Base-by-base conservation (phyloP, 2,329 filamentous ascomycete species). In the Calonectria crousiana region DNA sequence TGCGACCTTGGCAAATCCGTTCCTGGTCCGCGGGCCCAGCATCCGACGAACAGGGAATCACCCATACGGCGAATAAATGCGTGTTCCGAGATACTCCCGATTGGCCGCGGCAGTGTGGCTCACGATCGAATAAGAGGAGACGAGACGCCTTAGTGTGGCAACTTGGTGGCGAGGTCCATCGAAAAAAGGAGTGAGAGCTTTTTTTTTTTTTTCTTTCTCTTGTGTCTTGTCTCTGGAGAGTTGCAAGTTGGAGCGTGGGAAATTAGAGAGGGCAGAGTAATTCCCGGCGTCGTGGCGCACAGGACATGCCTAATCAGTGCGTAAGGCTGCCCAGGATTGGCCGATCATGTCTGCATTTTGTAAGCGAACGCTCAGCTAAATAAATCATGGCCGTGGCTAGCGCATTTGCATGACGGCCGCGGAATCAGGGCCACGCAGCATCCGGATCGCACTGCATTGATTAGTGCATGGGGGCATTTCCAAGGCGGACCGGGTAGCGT, bases 281-380 rank as follows among this genome's bases (percentile, higher is more conserved):
- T 32, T 34, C 26, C 52, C 52, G 52, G 52, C 30, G 52, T 20
- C 52, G 52, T 32, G 26, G 28, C 30, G 56, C 56, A 38, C 52
- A 8, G 32, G 52, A 56, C 52, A 56, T 62, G 32, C 56, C 56
- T 41, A 62, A 62, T 62, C 56, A 62, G 56, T 44, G 34, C 34
- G 34, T 62, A 62, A 41, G 56, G 56, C 56, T 62, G 56, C 56
- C 56, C 56, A 62, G 56, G 56, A 62, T 62, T 62, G 56, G 56
- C 56, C 56, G 56, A 62, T 62, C 56, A 62, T 30, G 56, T n/a
- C 56, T 62, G 56, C 56, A 62, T 62, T 62, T 23, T 38, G 56
- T 62, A 62, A 62, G 56, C 56, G 56, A 23, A n/a, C 18, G 13
- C 28, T 11, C 52, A 56, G 38, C 23, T 34, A 62, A 28, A 38